Evolutionary conservation across 805 yeast species (phyloP).

Genomic region (Lipomyces chichibuensis): DNA sequence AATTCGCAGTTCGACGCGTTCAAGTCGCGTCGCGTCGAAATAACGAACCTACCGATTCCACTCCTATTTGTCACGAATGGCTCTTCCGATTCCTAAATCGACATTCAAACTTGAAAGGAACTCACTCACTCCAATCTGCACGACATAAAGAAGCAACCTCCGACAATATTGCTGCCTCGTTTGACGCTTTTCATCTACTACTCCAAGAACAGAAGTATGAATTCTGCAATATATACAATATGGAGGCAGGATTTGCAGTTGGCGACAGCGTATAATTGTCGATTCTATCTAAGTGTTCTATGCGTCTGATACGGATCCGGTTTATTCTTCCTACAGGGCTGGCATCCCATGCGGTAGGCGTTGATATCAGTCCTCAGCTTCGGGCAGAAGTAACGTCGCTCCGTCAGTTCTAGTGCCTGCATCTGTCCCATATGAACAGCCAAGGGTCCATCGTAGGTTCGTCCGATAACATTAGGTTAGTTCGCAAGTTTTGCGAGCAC

Average conservation of each 20-base stretch:
- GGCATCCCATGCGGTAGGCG: background rate
- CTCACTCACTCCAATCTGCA: background rate
- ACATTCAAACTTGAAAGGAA: background rate
- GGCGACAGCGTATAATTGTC: slow-evolving; percentile 6
- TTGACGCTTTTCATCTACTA: background rate
- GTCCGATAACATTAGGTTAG: background rate
- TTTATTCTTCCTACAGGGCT: no score
- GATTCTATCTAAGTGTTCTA: no score
- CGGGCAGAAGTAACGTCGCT: background rate
- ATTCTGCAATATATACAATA: no score
- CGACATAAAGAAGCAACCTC: background rate
- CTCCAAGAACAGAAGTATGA: no score
- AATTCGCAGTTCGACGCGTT: no score
- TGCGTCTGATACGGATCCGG: no score
- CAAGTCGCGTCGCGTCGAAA: background rate
- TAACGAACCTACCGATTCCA: background rate
- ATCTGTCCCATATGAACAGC: background rate
- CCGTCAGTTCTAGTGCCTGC: background rate
- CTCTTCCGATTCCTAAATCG: background rate
- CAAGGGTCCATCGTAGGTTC: background rate
- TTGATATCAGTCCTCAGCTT: background rate
- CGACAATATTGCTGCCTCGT: background rate
- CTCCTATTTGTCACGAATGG: background rate
- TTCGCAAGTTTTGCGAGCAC: no score
- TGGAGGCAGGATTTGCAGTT: background rate